Conservation (phyloP, 2,329 filamentous ascomycete genomes). For the Xylariaceae sp. region DNA sequence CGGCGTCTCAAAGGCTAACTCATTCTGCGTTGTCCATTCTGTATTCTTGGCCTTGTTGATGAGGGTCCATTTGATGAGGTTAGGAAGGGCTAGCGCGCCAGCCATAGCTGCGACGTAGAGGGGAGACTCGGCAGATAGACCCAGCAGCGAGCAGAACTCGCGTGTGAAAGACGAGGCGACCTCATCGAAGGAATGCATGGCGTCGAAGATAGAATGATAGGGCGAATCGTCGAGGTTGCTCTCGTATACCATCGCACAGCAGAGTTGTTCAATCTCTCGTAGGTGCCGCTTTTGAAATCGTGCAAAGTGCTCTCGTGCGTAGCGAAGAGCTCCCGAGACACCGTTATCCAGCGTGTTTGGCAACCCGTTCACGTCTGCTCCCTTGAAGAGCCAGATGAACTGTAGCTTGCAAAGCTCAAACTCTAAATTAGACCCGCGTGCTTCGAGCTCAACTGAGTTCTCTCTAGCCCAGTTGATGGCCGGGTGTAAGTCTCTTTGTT, state of each 20-base stretch:
- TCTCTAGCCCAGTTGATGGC: constrained; percentile 81
- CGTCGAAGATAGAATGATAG: constrained; percentile 73
- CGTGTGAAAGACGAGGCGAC: constrained; percentile 82
- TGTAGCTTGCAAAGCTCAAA: constrained; percentile 90
- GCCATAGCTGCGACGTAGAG: constrained; percentile 90
- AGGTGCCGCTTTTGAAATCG: constrained; percentile 70
- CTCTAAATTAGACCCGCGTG: constrained; percentile 83
- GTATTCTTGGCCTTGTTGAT: constrained; percentile 87
- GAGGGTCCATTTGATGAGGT: constrained; percentile 77
- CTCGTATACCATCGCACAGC: constrained; percentile 72
- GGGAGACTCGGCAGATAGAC: constrained; percentile 84
- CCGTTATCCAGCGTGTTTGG: constrained; percentile 49
- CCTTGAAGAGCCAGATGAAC: constrained; percentile 81
- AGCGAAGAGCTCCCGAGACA: constrained; percentile 61
- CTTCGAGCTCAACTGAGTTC: constrained; percentile 67
- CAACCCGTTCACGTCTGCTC: constrained; percentile 48
- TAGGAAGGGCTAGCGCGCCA: constrained; percentile 84
- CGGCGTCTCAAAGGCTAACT: constrained; percentile 73
- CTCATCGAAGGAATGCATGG: constrained; percentile 70
- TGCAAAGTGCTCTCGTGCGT: constrained; percentile 69
- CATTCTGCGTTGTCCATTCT: constrained; percentile 89
- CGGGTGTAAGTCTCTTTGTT: constrained; percentile 66
- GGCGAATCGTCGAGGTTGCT: constrained; percentile 71
- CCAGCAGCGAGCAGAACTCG: constrained; percentile 89
- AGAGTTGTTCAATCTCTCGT: constrained; percentile 73